phyloP scores from a whole-genome alignment of 1,284 basidiomycete genomes.

The Omphalotus olearius region DNA sequence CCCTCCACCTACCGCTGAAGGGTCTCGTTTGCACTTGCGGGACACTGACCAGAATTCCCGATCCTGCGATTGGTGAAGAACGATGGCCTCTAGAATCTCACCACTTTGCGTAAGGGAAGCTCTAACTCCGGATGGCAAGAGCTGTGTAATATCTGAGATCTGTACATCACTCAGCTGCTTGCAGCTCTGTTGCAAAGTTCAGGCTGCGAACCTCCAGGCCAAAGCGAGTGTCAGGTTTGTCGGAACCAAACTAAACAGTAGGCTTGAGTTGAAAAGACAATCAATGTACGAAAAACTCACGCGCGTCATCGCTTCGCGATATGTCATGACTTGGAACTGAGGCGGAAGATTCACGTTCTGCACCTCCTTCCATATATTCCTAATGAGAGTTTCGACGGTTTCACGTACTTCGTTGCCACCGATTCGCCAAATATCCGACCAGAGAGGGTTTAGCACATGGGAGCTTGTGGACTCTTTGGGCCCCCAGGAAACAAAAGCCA shows the following conservation, averaged over 20 bases:
- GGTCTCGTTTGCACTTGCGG: conserved; percentile 29
- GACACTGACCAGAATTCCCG: conserved; percentile 40
- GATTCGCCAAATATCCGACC: conserved; percentile 66
- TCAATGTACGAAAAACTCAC: conserved; percentile 39
- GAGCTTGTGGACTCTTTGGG: conserved; percentile 15
- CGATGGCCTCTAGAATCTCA: conserved; percentile 53
- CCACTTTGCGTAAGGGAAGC: conserved; percentile 30
- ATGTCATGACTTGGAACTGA: conserved; percentile 77
- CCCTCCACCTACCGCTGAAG: conserved; percentile 22
- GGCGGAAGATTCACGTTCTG: conserved; percentile 56
- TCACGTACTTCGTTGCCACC: conserved; percentile 78
- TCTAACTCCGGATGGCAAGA: conserved; percentile 36
- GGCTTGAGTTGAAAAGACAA: neutral
- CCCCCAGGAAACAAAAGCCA: conserved; percentile 90
- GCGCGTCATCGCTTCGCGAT: conserved; percentile 79
- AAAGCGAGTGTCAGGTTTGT: conserved; percentile 93
- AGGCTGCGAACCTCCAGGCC: conserved; percentile 62
- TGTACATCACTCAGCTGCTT: conserved; percentile 22
- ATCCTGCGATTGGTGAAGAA: conserved; percentile 41
- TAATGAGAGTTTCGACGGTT: conserved; percentile 70
- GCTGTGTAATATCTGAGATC: conserved; percentile 49
- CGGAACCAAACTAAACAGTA: conserved; percentile 75
- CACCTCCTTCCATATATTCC: conserved; percentile 67
- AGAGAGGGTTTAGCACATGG: conserved; percentile 11
- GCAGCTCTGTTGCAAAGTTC: conserved; percentile 7